Conservation (phyloP, 805 yeast species). For the Metschnikowia orientalis region DNA sequence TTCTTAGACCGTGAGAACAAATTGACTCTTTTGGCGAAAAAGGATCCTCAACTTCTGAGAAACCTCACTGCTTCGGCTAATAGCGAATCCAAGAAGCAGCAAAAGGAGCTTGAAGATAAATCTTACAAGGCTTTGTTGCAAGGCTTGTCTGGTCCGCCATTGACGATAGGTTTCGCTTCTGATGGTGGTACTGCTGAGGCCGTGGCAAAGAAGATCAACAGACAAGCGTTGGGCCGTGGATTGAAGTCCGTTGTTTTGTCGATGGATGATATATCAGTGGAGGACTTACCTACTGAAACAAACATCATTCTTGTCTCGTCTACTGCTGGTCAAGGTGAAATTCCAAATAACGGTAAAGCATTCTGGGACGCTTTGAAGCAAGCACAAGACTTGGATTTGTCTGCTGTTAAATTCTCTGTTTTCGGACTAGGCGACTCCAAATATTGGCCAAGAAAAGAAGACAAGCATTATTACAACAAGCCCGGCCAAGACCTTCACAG, state of each 20-base stretch:
- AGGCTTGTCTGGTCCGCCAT: constrained; percentile 89
- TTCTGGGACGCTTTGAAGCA: constrained; percentile 70
- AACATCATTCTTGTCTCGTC: constrained; percentile 67
- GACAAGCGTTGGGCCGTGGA: constrained; percentile 78
- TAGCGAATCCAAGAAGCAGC: constrained; percentile 52
- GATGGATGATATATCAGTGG: constrained; percentile 69
- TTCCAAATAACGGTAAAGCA: constrained; percentile 75
- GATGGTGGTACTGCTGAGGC: constrained; percentile 88
- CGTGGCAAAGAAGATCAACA: constrained; percentile 71
- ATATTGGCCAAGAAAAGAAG: constrained; percentile 98
- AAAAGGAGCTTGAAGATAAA: constrained; percentile 63
- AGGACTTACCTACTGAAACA: constrained; percentile 67
- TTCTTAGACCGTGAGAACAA: constrained; percentile 90
- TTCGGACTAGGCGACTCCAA: constrained; percentile 79
- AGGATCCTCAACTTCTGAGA: constrained; percentile 72
- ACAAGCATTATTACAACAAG: constrained; percentile 87
- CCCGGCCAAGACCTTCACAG: constrained; percentile 73
- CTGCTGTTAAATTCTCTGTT: constrained; percentile 52
- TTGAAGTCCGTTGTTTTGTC: constrained; percentile 60
- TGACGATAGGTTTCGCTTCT: constrained; percentile 81
- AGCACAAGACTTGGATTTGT: constrained; percentile 60
- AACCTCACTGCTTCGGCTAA: constrained; percentile 62
- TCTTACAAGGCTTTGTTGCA: constrained; percentile 76
- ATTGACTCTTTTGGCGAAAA: constrained; percentile 67
- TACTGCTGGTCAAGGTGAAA: constrained; percentile 84